Evolutionary conservation across 139 green algal species (phyloP).

Genomic region (Deuterostichococcus epilithicus): DNA sequence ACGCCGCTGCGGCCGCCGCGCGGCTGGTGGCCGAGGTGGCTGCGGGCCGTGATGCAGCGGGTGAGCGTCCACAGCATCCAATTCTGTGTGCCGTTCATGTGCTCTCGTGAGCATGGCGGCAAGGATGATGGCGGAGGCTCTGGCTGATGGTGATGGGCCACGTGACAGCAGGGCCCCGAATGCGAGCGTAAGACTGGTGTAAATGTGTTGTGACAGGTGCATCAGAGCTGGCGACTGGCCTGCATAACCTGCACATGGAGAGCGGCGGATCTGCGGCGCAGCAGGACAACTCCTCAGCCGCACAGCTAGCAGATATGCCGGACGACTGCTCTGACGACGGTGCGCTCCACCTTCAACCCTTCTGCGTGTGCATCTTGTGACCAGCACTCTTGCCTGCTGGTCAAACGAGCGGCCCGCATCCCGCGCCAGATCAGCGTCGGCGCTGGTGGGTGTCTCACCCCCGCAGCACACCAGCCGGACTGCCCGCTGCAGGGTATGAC

Average conservation of each 20-base stretch:
- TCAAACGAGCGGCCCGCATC: too few relatives aligned
- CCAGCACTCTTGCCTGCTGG: too few relatives aligned
- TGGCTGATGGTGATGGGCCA: too few relatives aligned
- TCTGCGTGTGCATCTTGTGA: too few relatives aligned
- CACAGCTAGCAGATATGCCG: background rate
- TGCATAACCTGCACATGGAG: background rate
- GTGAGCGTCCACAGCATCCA: background rate
- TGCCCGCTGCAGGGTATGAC: conserved; percentile 7
- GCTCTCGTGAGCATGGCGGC: too few relatives aligned
- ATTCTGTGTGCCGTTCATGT: too few relatives aligned
- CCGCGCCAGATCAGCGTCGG: too few relatives aligned
- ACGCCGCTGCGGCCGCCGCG: conserved; percentile 5
- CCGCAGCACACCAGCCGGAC: too few relatives aligned
- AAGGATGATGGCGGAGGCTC: too few relatives aligned
- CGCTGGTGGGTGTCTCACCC: too few relatives aligned
- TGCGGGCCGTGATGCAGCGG: background rate
- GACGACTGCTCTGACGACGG: background rate
- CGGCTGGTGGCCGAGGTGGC: conserved; percentile 2
- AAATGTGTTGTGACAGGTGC: background rate
- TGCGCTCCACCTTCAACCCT: background rate
- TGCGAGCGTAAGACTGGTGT: too few relatives aligned
- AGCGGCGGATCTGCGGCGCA: background rate
- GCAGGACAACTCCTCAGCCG: background rate
- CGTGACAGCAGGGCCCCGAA: too few relatives aligned
- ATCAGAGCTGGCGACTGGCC: background rate